Conservation (phyloP, 192 early-diverging fungal genomes). For the Chytriomyces sp. region DNA sequence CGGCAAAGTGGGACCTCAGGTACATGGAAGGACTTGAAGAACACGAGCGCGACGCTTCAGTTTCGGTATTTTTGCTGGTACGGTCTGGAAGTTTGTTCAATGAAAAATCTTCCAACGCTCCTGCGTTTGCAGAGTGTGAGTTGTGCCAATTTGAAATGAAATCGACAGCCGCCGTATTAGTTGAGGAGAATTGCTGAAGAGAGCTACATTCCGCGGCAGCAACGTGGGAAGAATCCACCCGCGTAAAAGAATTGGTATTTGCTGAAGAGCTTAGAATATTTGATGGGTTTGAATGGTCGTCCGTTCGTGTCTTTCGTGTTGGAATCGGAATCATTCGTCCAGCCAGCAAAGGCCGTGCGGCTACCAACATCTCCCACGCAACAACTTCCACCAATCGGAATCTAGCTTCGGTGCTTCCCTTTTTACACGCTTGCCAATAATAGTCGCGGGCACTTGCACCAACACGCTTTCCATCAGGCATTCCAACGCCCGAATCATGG, state of each 20-base stretch:
- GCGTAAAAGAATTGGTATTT: not conserved
- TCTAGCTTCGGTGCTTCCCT: slow-evolving; percentile 41
- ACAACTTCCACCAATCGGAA: slow-evolving; percentile 25
- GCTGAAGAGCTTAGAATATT: not conserved
- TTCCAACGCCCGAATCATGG: slow-evolving; percentile 77
- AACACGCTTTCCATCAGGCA: slow-evolving; percentile 49
- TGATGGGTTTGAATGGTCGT: not conserved
- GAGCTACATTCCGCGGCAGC: not conserved
- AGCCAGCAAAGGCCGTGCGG: slow-evolving; percentile 40
- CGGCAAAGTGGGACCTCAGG: not conserved
- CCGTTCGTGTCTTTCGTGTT: not conserved
- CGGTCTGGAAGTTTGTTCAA: not conserved
- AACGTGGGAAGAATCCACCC: not conserved
- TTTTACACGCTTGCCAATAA: slow-evolving; percentile 47
- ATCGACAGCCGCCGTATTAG: not conserved
- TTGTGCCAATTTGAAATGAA: not conserved
- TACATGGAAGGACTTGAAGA: not conserved
- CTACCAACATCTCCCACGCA: slow-evolving; percentile 33
- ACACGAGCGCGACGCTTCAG: not conserved
- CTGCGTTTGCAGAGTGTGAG: not conserved
- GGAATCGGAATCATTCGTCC: slow-evolving; percentile 5
- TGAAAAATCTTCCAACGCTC: not conserved
- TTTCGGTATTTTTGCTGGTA: not conserved
- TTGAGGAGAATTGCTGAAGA: not conserved
- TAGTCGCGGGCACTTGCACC: slow-evolving; percentile 45